Base-by-base conservation (phyloP, 768 basidiomycete species). In the Leccinum truebloodii region DNA sequence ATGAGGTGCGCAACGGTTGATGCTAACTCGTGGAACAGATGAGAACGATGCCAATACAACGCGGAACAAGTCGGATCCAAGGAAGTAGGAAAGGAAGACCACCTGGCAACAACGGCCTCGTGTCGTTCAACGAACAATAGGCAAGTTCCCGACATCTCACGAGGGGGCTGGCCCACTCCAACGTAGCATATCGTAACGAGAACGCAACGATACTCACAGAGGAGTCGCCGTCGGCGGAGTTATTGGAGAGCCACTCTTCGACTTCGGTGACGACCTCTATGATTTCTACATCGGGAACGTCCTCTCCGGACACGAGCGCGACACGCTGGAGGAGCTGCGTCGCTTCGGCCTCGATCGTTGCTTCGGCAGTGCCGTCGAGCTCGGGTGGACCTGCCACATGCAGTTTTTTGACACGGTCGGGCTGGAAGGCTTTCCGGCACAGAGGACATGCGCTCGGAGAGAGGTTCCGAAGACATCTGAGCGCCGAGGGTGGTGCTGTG, bases 361-460 rank as follows among this genome's bases (percentile, higher is more conserved):
- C 79, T 58, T 71, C 73, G 52, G 67, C 68, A 41, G 77, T 75
- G 39, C 77, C 70, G 51, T 71, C 65, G 13, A 69, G 60, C 14
- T 75, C 77, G 54, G 76, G 73, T 54, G 76, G 77, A 64, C 85
- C 65, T 52, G 73, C 87, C 65, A 90, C 82, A 71, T 88, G 86
- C n/a, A 90, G 75, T 68, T 82, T 86, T 76, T 86, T 88, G 68
- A 85, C 74, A 59, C 83, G 80, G 48, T 82, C 81, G n/a, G 78
- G 77, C 46, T 75, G 69, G 75, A 85, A 90, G 0, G 77, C 53
- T 68, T 85, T 87, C 65, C 88, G 82, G 71, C 88, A 90, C 28
- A 89, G 79, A 3, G 88, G 88, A 60, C 88, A 90, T 53, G 78
- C 75, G 16, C 77, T 77, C 58, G 85, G 83, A 22, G 73, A 70